Evolutionary conservation across 1,284 basidiomycete genomes (phyloP), one percentile per base, ranked within the genome.

Genomic region (Moesziomyces sp.): DNA sequence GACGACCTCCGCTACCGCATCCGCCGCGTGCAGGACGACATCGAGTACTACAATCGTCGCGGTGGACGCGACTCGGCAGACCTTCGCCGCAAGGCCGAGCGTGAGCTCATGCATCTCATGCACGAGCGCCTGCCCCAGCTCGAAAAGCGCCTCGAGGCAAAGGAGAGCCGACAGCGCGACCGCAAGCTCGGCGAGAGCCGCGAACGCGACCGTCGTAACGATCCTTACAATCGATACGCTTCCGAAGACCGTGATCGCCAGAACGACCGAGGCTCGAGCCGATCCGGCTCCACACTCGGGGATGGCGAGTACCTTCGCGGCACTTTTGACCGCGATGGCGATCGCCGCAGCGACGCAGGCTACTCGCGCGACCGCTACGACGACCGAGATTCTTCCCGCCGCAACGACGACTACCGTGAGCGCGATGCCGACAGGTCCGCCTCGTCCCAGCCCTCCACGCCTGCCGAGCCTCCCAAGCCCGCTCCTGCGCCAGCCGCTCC

Each of bases 51-150:
- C 58, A 90, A 91, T 19, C 79, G 85, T n/a, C 89, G 91, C 19
- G 92, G 93, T 0, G 89, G 94, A 1, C 88, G 90, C 59, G 89
- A 90, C 10, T 85, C 87, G 6, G 88, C 89, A 10, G 93, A 93
- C 84, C 93, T 96, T 64, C 88, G 91, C 54, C 87, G 97, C 35
- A 89, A 90, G 79, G 88, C 97, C 23, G 97, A 99, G 85, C 88
- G 97, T 43, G 93, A 98, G 78, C 87, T 98, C 43, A 85, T 97
- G 74, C 88, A 88, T 58, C 87, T 99, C 51, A 90, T 93, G 89
- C 94, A 98, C 79, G 94, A 97, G 83, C 89, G 92, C 58, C 87
- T 99, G 3, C 97, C 96, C 0, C 92, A 93, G 72, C 88, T 99
- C 14, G 94, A 98, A 85, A 88, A 91, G 79, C 90, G 90, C 80